Percentiles rank a stretch among this genome's conserved stretches.
Evolutionary conservation across 108 stramenopile species (phyloP).

Genomic region (Pseudonitzschia delicatissima): DNA sequence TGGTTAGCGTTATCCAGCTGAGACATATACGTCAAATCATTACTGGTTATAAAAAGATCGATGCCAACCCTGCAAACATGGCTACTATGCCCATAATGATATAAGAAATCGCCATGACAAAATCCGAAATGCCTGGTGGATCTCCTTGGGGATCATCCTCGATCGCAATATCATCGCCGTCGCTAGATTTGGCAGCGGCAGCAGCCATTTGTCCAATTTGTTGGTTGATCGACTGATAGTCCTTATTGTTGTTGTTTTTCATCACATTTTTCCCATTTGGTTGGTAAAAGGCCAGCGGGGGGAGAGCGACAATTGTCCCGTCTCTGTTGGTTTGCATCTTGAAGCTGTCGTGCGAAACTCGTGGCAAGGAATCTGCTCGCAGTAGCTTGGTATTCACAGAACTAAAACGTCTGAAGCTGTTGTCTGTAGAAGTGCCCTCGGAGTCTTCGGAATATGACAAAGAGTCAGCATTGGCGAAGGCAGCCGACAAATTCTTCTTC

Average conservation of each 20-base stretch:
- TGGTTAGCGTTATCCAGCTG: no score
- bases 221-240: conserved; percentile 33
- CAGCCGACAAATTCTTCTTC: no score
- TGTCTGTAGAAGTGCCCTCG: no score
- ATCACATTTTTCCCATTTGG: background rate
- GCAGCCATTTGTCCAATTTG: conserved; percentile 26
- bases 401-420: background rate
- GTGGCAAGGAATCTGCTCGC: conserved; percentile 24
- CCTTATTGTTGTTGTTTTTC: background rate
- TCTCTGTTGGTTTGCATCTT: conserved; percentile 8
- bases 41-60: conserved; percentile 31
- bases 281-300: conserved; percentile 9
- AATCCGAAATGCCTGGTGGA: conserved; percentile 54
- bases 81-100: conserved; percentile 70
- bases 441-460: no score
- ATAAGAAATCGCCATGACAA: conserved; percentile 65
- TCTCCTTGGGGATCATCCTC: conserved; percentile 60
- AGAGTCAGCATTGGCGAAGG: no score
- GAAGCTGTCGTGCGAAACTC: background rate
- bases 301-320: conserved; percentile 28
- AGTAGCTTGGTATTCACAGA: conserved; percentile 19
- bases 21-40: no score
- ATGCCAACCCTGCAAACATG: conserved; percentile 56
- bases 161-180: conserved; percentile 15
- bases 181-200: background rate